Base-by-base conservation (phyloP, 2,329 filamentous ascomycete species). In the Blumeria graminis region DNA sequence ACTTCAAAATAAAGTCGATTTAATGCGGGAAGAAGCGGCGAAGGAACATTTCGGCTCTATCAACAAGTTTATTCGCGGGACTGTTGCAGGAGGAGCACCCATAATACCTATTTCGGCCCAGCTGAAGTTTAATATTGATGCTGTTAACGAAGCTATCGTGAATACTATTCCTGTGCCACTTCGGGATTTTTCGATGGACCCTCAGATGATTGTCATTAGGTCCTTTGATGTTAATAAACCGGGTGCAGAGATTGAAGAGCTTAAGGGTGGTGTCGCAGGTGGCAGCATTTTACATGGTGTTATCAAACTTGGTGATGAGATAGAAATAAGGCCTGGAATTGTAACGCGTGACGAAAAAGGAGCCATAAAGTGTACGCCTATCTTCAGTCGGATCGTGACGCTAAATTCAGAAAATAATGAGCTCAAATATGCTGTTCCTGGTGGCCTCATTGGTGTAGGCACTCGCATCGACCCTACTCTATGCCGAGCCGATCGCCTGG, bases 161-260 rank as follows among this genome's bases (percentile, higher is more conserved):
- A 88, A 86, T 68, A 93, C 86, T 65, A 95, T 98, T 64, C 92
- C 92, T 32, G 83, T 96, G 9, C 92, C 92, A 14, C 73, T 84
- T 59, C 80, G 92, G 70, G 89, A 96, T 70, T 96, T 98, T 74
- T 81, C 81, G 63, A 80, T 84, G 65, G 86, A 90, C 62, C 92
- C 92, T 46, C 89, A 94, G 72, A 95, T 98, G 87, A 98, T 98
- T 66, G 83, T 98, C 68, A 98, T 98, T 70, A 87, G 92, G 70
- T 96, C 90, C 1, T 98, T 98, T 70, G 92, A 98, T 68, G 93
- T 98, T 67, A 98, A 98, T 81, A 98, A 98, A 78, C 92, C 92
- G 45, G 92, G 92, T 78, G 89, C 92, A 45, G 92, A 95, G 72
- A 96, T 98, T 62, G 90, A 96, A 59, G 92, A 98, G 65, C 77